Conservation (phyloP, 768 basidiomycete genomes). For the Asterophora parasitica region DNA sequence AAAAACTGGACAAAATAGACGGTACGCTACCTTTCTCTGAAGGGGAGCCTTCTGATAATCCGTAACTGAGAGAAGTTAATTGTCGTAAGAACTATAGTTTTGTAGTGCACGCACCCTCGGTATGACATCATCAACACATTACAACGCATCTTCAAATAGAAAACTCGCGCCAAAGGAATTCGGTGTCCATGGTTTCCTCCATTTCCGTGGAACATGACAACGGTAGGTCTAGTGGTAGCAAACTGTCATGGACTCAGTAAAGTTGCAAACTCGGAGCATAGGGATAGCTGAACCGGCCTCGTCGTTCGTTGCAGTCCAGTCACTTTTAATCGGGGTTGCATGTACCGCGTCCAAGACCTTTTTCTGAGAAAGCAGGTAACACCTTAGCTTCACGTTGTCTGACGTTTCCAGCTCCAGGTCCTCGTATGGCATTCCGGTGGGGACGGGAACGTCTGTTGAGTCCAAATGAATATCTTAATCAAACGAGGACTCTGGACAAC, state of each 20-base stretch:
- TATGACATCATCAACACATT: conserved; percentile 96
- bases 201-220: conserved; percentile 93
- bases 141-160: conserved; percentile 78
- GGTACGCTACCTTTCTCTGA: conserved; percentile 66
- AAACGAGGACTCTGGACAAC: conserved; percentile 10
- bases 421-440: conserved; percentile 69
- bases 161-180: conserved; percentile 80
- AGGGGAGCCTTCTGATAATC: conserved; percentile 79
- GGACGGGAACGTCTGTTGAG: conserved; percentile 67
- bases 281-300: conserved; percentile 37
- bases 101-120: conserved; percentile 57
- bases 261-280: not conserved
- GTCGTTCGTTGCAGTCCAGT: conserved; percentile 44
- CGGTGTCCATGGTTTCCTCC: conserved; percentile 87
- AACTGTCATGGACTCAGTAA: conserved; percentile 25
- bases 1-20: not conserved
- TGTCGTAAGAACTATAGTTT: not conserved
- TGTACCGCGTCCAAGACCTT: conserved; percentile 38
- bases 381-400: conserved; percentile 67
- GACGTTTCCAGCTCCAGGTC: conserved; percentile 67
- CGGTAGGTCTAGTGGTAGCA: conserved; percentile 62
- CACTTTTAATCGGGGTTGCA: conserved; percentile 28
- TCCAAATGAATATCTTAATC: too few relatives aligned
- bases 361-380: conserved; percentile 71
- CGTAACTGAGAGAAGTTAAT: conserved; percentile 54